phyloP scores from a whole-genome alignment of 768 basidiomycete genomes.

The Podaxis sp. region DNA sequence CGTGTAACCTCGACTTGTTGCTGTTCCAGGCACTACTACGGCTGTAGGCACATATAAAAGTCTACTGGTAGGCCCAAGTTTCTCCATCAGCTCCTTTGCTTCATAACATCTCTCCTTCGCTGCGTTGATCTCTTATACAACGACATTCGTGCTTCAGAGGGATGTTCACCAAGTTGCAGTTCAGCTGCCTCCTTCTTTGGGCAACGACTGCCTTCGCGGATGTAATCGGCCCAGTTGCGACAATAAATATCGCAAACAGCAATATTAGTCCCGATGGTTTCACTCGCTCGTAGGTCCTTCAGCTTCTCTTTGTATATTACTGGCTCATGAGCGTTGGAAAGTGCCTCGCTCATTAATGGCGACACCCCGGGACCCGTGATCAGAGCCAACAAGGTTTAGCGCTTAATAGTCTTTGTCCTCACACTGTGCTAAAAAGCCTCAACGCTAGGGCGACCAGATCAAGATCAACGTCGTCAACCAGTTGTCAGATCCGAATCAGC shows the following conservation, averaged over 20 bases:
- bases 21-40: background rate
- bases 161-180: background rate
- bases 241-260: conserved; percentile 9
- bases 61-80: too few relatives aligned
- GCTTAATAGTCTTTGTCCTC: too few relatives aligned
- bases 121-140: background rate
- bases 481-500: conserved; percentile 49
- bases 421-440: background rate
- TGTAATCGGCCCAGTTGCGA: conserved; percentile 2
- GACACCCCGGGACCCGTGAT: conserved; percentile 19
- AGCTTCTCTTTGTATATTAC: background rate
- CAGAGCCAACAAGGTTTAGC: conserved; percentile 14
- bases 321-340: background rate
- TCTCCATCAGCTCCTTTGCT: too few relatives aligned
- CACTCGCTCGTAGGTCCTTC: conserved; percentile 16
- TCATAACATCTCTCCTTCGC: background rate
- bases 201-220: background rate
- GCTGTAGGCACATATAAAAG: background rate
- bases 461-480: conserved; percentile 44
- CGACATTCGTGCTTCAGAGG: background rate
- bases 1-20: background rate
- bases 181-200: background rate
- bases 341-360: conserved; percentile 12
- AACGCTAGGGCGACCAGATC: conserved; percentile 36
- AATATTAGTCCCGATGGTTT: conserved; percentile 16